phyloP scores from a whole-genome alignment of 2,329 filamentous ascomycete genomes.

The Pseudogymnoascus sp. region DNA sequence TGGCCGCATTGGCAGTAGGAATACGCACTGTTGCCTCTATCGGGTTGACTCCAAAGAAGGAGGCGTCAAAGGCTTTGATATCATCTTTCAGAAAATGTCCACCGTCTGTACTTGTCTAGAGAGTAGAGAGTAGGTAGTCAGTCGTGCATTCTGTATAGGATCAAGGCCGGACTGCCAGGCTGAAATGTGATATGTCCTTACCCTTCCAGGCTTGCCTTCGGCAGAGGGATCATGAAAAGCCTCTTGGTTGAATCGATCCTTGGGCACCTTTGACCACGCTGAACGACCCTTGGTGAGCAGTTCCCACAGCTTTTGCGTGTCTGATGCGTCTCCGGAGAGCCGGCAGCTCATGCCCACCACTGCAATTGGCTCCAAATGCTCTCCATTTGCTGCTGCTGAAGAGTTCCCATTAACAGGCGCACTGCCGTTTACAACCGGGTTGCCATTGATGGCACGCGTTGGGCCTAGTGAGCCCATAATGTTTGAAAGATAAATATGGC shows the following conservation, averaged over 20 bases:
- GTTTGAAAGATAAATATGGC: background rate
- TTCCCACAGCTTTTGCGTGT: constrained; percentile 32
- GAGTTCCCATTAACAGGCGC: background rate
- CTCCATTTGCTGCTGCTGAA: no score
- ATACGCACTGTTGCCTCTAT: constrained; percentile 11
- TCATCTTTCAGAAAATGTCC: constrained; percentile 19
- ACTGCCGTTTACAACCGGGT: background rate
- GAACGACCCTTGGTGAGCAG: no score
- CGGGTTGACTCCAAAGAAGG: constrained; percentile 17
- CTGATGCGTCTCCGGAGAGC: constrained; percentile 29
- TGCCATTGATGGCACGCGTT: background rate
- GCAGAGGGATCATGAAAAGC: constrained; percentile 13
- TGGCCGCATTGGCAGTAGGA: no score
- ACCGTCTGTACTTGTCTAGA: background rate
- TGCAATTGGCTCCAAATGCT: constrained; percentile 25
- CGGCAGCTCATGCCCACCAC: constrained; percentile 31
- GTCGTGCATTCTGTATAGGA: no score
- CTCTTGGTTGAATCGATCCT: constrained; percentile 18
- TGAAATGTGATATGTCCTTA: no score
- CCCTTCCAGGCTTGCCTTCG: no score
- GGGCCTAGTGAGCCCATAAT: background rate
- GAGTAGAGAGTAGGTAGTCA: no score
- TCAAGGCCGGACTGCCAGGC: no score
- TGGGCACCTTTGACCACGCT: constrained; percentile 18
- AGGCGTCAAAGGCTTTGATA: constrained; percentile 17